Evolutionary conservation across 2,329 filamentous ascomycete species (phyloP).

Genomic region (Epichloe amarillans): DNA sequence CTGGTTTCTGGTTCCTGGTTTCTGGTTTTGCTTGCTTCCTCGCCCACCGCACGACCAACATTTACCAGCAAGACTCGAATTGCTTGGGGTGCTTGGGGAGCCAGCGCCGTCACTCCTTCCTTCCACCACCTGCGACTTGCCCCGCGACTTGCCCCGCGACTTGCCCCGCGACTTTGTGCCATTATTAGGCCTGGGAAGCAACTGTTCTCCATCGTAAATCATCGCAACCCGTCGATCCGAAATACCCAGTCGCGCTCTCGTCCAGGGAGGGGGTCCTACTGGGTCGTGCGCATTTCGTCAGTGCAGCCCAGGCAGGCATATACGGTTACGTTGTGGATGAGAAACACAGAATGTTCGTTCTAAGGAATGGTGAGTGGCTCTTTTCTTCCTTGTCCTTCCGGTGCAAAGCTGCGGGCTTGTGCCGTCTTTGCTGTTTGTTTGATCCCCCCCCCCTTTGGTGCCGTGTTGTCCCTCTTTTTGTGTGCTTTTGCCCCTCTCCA

Average conservation of each 20-base stretch:
- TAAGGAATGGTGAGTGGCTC: constrained; percentile 28
- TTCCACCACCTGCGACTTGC: no score
- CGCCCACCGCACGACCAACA: background rate
- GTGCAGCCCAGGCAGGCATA: background rate
- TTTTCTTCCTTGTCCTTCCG: background rate
- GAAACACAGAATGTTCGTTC: constrained; percentile 26
- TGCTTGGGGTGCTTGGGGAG: background rate
- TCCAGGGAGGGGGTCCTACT: background rate
- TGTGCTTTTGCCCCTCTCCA: constrained; percentile 6
- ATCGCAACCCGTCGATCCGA: background rate
- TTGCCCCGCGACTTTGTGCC: background rate
- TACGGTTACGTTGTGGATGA: background rate
- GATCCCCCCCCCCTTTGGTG: background rate
- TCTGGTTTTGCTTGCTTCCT: background rate
- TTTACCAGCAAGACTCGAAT: background rate
- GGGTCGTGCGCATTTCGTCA: background rate
- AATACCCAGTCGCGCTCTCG: background rate
- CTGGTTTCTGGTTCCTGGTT: no score
- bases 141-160: background rate
- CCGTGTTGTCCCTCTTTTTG: background rate
- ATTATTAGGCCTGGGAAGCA: background rate
- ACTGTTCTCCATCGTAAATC: background rate
- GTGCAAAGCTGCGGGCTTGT: background rate
- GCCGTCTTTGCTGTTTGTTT: background rate
- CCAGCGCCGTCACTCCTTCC: background rate